These are phyloP conservation scores for Sclerotinia sclerotiorum DNA, from an alignment of 2,329 filamentous ascomycete species.

Conservation along the genomic window DNA sequence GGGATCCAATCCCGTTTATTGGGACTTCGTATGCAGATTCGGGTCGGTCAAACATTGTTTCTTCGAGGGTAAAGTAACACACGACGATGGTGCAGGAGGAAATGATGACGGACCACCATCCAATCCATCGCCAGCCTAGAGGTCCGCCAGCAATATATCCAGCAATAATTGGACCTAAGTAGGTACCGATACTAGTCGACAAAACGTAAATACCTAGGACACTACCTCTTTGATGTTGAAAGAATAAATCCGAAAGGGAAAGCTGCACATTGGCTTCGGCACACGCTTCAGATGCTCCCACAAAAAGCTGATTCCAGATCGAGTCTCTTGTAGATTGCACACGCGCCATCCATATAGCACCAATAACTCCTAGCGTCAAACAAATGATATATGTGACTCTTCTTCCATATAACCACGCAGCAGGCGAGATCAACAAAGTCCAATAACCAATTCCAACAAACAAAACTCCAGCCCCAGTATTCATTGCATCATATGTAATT, in stretches of 20 bases:
- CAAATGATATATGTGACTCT: constrained; percentile 56
- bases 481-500: constrained; percentile 53
- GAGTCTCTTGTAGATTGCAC: constrained; percentile 47
- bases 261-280: constrained; percentile 57
- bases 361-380: constrained; percentile 49
- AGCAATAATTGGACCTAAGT: constrained; percentile 53
- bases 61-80: constrained; percentile 53
- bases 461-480: constrained; percentile 56
- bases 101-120: constrained; percentile 52
- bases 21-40: constrained; percentile 41
- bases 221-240: constrained; percentile 55
- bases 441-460: constrained; percentile 58
- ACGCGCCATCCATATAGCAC: constrained; percentile 54
- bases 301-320: constrained; percentile 57
- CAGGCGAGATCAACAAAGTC: constrained; percentile 53
- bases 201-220: constrained; percentile 56
- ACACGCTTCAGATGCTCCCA: constrained; percentile 56
- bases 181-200: constrained; percentile 56
- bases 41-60: constrained; percentile 50
- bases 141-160: constrained; percentile 51
- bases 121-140: constrained; percentile 56
- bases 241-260: constrained; percentile 58
- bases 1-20: constrained; percentile 30
- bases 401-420: constrained; percentile 55
- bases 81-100: constrained; percentile 49